Base-by-base conservation (phyloP, 2,329 filamentous ascomycete genomes). In the Lecanicillium sp. region DNA sequence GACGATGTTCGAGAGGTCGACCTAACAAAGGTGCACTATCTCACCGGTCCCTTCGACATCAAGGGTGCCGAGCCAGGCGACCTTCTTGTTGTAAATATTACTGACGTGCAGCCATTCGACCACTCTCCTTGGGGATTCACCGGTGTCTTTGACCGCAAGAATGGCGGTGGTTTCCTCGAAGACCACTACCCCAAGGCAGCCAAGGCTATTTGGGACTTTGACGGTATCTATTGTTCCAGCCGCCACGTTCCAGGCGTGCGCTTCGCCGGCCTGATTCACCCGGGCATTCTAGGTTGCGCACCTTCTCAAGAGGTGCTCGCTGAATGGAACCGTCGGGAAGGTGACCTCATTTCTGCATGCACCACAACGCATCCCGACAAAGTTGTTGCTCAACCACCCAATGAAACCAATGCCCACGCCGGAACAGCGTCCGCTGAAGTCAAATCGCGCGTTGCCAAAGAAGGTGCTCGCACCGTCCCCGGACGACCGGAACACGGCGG, bases 91-190 rank as follows among this genome's bases (percentile, higher is more conserved):
- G 84, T 95, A 7, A 87, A 95, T 57, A 95, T 95, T 47, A 87
- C 90, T 59, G 89, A 95, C 52, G 85, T 95, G 0, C 87, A 95
- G 63, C 89, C 89, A 0, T 79, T 94, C 47, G 71, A 90, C 45
- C 78, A 92, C 20, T 77, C 83, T 41, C 87, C 87, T 0, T 95
- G 89, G 89, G 89, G 89, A 0, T 94, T 94, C 58, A 90, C 85
- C 0, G 87, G 87, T 8, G 63, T 92, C 5, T 95, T 95, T 52
- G 71, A 81, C 38, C 80, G 77, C 47, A 64, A 79, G 13, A 95
- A 95, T 51, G 89, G 89, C 5, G 89, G 89, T 8, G 88, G 89
- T 0, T 95, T 95, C 48, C 62, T 95, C 11, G 86, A 95, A 47
- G 85, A 94, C 55, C 71, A 87, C 19, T 95, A 94, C 51, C 88